Conservation (phyloP, 768 basidiomycete genomes). For the Lentinula guzmanii region DNA sequence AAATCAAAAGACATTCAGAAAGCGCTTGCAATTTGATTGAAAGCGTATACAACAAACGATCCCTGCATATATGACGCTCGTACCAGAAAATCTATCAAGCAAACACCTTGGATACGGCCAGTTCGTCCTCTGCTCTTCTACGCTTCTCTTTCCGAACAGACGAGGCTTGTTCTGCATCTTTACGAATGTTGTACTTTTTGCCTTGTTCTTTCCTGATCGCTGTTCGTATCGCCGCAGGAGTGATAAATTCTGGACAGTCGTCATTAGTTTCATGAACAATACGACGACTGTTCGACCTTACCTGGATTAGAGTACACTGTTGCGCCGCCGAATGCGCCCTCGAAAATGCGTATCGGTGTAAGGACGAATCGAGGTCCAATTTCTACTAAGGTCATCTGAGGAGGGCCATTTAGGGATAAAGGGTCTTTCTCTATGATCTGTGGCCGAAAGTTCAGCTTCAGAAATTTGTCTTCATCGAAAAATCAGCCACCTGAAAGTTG, state of each 20-base stretch:
- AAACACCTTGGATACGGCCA: slow-evolving; percentile 88
- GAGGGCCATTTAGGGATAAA: slow-evolving; percentile 76
- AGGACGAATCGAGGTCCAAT: slow-evolving; percentile 97
- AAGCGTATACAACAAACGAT: not conserved
- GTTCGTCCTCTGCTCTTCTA: slow-evolving; percentile 63
- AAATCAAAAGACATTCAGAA: not conserved
- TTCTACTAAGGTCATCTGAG: slow-evolving; percentile 85
- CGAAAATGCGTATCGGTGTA: slow-evolving; percentile 96
- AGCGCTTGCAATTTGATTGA: not conserved
- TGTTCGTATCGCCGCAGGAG: slow-evolving; percentile 77
- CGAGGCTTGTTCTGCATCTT: slow-evolving; percentile 69
- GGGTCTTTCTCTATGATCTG: slow-evolving; percentile 96
- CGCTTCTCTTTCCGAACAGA: slow-evolving; percentile 58
- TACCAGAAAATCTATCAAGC: slow-evolving; percentile 37
- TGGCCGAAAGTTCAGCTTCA: not conserved
- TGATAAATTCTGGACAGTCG: slow-evolving; percentile 71
- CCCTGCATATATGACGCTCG: not conserved
- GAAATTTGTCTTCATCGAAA: not conserved
- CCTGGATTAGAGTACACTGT: slow-evolving; percentile 96
- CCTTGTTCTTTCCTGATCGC: slow-evolving; percentile 67
- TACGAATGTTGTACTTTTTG: slow-evolving; percentile 74
- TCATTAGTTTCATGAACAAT: not conserved
- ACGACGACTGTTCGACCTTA: slow-evolving; percentile 25
- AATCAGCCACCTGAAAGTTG: slow-evolving; percentile 80
- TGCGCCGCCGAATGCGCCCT: slow-evolving; percentile 93